Base-by-base conservation (phyloP, 2,329 filamentous ascomycete genomes). In the Hypomyces perniciosus region DNA sequence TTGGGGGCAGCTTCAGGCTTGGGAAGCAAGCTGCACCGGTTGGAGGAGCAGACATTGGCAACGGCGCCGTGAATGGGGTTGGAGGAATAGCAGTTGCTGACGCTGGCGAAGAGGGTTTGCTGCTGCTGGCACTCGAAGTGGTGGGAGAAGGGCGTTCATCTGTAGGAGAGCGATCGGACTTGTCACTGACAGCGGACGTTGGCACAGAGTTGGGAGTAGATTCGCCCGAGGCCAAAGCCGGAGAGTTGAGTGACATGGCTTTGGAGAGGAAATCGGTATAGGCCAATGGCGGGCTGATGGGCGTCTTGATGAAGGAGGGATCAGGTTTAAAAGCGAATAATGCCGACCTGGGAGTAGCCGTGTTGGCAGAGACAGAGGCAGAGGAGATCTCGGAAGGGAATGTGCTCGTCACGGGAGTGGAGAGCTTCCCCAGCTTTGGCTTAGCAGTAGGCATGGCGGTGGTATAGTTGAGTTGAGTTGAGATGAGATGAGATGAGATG, bases 201-300 rank as follows among this genome's bases (percentile, higher is more conserved):
- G 84, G 76, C 33, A 65, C 66, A 20, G 67, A 72, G 35, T 75
- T 74, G 54, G 73, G 75, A 46, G 75, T 73, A 46, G 67, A 75
- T 56, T 75, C 74, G 51, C 72, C 73, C 13, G 74, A 73, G 60
- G 75, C 74, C 46, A 73, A 72, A 38, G 84, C 79, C 7, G 88
- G 87, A 56, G 85, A 90, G 64, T 84, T 81, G 52, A 90, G 76
- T 13, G 85, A 85, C 71, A 95, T 83, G 54, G 85, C 84, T 71
- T 90, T 92, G 46, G 67, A 64, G 56, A 97, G 83, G 65, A 96
- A 97, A 64, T 97, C 90, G 59, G 89, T 86, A 66, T 97, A 97
- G 52, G 92, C 91, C 26, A 81, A 77, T 3, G 92, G 92, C 47
- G 92, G 92, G 46, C 88, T 95, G 67, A 97, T 95, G 44, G 91